Evolutionary conservation across 495 filamentous ascomycete genomes (phyloP).

Genomic region (Monascus purpureus): DNA sequence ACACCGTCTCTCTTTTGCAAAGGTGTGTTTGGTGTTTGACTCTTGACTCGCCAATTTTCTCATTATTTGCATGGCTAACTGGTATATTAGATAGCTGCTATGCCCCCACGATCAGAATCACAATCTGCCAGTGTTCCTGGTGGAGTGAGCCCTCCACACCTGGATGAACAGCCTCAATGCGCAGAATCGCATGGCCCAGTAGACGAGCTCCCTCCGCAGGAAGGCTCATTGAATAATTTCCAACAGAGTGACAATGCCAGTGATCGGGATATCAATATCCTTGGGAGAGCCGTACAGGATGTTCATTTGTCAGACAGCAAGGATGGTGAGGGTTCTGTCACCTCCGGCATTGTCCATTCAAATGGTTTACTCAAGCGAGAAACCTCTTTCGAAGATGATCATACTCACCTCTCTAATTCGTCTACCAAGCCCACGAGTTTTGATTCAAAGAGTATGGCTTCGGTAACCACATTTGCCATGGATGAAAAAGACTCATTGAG

Average conservation of each 20-base stretch:
- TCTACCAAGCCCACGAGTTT: slow-evolving; percentile 78
- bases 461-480: slow-evolving; percentile 78
- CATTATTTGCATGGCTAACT: slow-evolving; percentile 3
- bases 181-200: slow-evolving; percentile 8
- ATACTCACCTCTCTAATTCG: slow-evolving; percentile 56
- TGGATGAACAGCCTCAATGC: slow-evolving; percentile 4
- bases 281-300: slow-evolving; percentile 22
- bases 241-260: slow-evolving; percentile 6
- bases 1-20: slow-evolving; percentile 31
- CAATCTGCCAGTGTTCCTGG: slow-evolving; percentile 13
- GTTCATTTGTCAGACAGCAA: slow-evolving; percentile 19
- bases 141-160: slow-evolving; percentile 12
- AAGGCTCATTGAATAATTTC: slow-evolving; percentile 9
- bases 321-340: slow-evolving; percentile 13
- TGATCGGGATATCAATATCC: slow-evolving; percentile 17
- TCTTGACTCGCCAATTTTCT: background rate
- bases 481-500: slow-evolving; percentile 91
- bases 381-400: slow-evolving; percentile 37
- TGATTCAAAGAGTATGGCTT: slow-evolving; percentile 83
- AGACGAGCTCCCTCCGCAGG: slow-evolving; percentile 6
- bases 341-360: slow-evolving; percentile 15
- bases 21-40: slow-evolving; percentile 12
- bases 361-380: slow-evolving; percentile 24
- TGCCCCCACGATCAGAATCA: slow-evolving; percentile 20
- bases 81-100: slow-evolving; percentile 26